These are phyloP conservation scores for Penicillium atrosanguineum DNA, from an alignment of 495 filamentous ascomycete genomes.

Conservation along the genomic window DNA sequence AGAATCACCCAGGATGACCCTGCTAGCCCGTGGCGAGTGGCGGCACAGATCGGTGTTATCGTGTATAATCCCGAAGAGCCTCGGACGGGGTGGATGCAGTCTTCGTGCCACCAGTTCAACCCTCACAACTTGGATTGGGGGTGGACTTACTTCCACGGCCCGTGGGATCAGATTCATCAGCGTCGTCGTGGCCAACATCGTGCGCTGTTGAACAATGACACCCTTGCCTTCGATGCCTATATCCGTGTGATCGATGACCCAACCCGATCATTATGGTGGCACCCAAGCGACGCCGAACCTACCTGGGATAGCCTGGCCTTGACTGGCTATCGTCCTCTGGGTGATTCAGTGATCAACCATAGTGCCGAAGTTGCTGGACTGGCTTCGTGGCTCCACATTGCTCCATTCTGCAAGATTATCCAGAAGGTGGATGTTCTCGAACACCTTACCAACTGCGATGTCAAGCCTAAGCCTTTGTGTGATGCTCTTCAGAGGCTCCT, in stretches of 20 bases:
- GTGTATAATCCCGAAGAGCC: conserved; percentile 67
- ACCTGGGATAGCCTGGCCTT: conserved; percentile 71
- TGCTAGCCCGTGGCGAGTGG: conserved; percentile 44
- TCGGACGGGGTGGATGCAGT: conserved; percentile 55
- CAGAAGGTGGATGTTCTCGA: conserved; percentile 49
- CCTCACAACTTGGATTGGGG: conserved; percentile 61
- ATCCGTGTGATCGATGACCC: conserved; percentile 62
- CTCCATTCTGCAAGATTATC: conserved; percentile 56
- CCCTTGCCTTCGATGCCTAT: conserved; percentile 61
- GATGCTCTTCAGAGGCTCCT: conserved; percentile 47
- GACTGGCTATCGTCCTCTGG: conserved; percentile 58
- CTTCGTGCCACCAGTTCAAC: conserved; percentile 59
- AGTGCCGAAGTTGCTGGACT: conserved; percentile 52
- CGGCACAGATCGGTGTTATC: conserved; percentile 62
- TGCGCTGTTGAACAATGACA: conserved; percentile 62
- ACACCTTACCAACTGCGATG: conserved; percentile 44
- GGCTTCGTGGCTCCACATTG: conserved; percentile 57
- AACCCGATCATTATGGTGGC: conserved; percentile 63
- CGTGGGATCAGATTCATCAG: conserved; percentile 57
- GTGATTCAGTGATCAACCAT: conserved; percentile 46
- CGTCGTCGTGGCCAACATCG: conserved; percentile 59
- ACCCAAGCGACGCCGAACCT: conserved; percentile 58
- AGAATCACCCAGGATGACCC: conserved; percentile 3
- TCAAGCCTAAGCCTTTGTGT: conserved; percentile 51
- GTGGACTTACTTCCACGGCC: conserved; percentile 64